These are phyloP conservation scores for Phialophora verrucosa DNA, from an alignment of 2,329 filamentous ascomycete species.

Conservation along the genomic window DNA sequence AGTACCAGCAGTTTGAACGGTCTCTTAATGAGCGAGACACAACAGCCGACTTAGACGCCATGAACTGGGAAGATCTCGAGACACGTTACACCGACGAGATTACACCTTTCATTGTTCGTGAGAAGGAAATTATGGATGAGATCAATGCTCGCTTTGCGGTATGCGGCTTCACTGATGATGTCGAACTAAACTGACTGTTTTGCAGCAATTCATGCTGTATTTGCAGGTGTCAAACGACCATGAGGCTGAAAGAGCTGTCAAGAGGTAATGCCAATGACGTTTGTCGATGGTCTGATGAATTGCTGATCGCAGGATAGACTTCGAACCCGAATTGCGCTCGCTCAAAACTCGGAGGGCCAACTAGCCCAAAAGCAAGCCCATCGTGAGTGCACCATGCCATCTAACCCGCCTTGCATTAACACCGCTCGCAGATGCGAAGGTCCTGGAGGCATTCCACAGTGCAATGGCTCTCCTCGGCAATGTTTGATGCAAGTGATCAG, in stretches of 20 bases:
- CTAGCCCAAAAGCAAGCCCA: conserved; percentile 78
- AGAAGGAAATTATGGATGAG: conserved; percentile 69
- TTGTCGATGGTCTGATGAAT: background rate
- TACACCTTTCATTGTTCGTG: conserved; percentile 65
- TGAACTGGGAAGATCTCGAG: conserved; percentile 81
- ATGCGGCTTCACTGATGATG: conserved; percentile 28
- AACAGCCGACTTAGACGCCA: conserved; percentile 60
- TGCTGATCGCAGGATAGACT: conserved; percentile 59
- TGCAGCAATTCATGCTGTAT: conserved; percentile 80
- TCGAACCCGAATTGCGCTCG: conserved; percentile 77
- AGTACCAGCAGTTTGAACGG: conserved; percentile 35
- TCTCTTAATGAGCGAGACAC: conserved; percentile 44
- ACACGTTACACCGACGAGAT: conserved; percentile 71
- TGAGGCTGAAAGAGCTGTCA: conserved; percentile 77
- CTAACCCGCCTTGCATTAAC: conserved; percentile 6
- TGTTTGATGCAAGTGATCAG: conserved; percentile 35
- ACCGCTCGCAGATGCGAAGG: conserved; percentile 47
- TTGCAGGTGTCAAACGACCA: conserved; percentile 72
- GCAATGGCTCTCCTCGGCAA: conserved; percentile 52
- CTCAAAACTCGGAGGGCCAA: conserved; percentile 73
- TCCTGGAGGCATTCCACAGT: conserved; percentile 56
- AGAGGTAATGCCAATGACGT: conserved; percentile 62
- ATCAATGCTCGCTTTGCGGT: conserved; percentile 72
- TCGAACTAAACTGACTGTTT: conserved; percentile 23
- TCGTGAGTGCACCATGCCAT: conserved; percentile 62